These are phyloP conservation scores for Tolypocladium nubicola DNA, from an alignment of 2,329 filamentous ascomycete species.

Conservation along the genomic window DNA sequence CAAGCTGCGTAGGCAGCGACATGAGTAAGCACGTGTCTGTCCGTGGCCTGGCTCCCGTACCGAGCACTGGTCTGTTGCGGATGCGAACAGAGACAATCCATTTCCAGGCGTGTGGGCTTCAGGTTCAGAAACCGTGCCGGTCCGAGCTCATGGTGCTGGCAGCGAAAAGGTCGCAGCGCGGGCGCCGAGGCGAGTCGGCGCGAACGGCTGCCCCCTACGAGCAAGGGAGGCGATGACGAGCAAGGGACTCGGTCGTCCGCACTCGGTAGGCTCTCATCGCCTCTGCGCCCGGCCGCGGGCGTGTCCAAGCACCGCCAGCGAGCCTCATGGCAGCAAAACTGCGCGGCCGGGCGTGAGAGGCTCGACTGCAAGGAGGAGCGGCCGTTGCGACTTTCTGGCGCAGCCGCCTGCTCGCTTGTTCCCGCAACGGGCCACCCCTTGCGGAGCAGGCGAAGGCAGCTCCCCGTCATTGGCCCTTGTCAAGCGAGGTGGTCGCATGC, in stretches of 20 bases:
- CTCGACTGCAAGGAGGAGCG: not conserved
- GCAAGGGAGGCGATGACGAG: too few species aligned
- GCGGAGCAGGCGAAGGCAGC: not conserved
- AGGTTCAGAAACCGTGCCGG: not conserved
- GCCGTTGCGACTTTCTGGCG: not conserved
- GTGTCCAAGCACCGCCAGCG: not conserved
- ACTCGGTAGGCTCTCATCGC: not conserved
- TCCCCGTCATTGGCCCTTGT: conserved; percentile 3
- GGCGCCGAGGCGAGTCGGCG: not conserved
- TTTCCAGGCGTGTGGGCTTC: not conserved
- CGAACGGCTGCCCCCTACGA: too few species aligned
- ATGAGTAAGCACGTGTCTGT: not conserved
- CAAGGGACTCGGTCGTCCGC: too few species aligned
- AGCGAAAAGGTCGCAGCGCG: not conserved
- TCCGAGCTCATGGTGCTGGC: not conserved
- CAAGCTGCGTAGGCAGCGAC: not conserved
- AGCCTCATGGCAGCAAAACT: not conserved
- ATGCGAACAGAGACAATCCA: not conserved
- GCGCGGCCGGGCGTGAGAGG: not conserved
- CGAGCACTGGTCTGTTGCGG: not conserved
- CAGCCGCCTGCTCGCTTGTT: not conserved
- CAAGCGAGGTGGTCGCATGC: conserved; percentile 6
- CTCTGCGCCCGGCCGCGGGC: not conserved
- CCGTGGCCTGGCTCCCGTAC: not conserved
- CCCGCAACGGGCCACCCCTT: not conserved